Percentiles rank a stretch among this genome's conserved stretches.
phyloP scores from a whole-genome alignment of 1,284 basidiomycete species.

The Veloboletus limbatus region DNA sequence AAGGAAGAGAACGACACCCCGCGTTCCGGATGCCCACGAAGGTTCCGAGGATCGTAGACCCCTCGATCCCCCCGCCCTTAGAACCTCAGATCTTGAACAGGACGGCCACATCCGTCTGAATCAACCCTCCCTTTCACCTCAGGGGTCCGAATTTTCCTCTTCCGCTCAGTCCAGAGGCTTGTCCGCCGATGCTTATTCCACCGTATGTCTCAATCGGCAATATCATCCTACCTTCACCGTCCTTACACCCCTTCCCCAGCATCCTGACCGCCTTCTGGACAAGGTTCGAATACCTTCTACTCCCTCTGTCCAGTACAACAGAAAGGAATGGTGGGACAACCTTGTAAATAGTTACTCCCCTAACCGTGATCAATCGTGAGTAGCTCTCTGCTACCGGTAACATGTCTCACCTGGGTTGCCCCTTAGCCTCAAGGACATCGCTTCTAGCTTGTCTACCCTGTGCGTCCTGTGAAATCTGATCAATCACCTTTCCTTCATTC shows the following conservation, averaged over 20 bases:
- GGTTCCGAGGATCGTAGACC: constrained; percentile 28
- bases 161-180: constrained; percentile 27
- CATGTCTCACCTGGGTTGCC: constrained; percentile 8
- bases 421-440: constrained; percentile 49
- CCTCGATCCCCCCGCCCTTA: constrained; percentile 27
- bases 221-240: neutral
- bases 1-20: constrained; percentile 51
- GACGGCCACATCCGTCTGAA: constrained; percentile 26
- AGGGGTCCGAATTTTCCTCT: constrained; percentile 33
- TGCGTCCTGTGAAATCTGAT: constrained; percentile 34
- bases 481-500: constrained; percentile 9
- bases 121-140: constrained; percentile 33
- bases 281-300: constrained; percentile 40
- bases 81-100: constrained; percentile 30
- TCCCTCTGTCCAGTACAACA: constrained; percentile 43
- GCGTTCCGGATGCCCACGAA: constrained; percentile 34
- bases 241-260: constrained; percentile 16
- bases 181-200: constrained; percentile 25
- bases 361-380: constrained; percentile 45
- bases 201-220: constrained; percentile 18
- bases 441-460: constrained; percentile 54
- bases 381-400: neutral
- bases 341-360: constrained; percentile 50
- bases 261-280: constrained; percentile 30
- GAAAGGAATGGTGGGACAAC: constrained; percentile 62